A percentile compares a stretch with the other conserved stretches of the same genome.
These are phyloP conservation scores for Hymenoscyphus infarciens DNA, from an alignment of 2,329 filamentous ascomycete species.

Conservation along the genomic window DNA sequence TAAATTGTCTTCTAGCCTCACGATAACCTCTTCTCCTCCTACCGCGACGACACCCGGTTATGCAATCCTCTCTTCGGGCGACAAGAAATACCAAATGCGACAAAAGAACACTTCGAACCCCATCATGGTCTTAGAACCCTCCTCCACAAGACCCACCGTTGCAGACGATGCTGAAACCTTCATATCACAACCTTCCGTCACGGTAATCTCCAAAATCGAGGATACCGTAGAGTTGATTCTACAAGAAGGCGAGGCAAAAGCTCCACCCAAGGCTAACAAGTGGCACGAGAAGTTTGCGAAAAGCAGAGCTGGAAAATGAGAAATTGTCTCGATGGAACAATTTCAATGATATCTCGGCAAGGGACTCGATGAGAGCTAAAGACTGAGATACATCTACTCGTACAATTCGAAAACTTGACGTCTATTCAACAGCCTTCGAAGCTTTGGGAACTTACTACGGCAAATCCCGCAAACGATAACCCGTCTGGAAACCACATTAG, in stretches of 20 bases:
- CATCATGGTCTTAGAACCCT: conserved; percentile 52
- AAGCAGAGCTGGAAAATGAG: conserved; percentile 20
- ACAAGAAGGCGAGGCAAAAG: conserved; percentile 35
- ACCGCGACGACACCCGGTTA: conserved; percentile 38
- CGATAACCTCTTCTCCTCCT: conserved; percentile 38
- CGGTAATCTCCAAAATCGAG: conserved; percentile 53
- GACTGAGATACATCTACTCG: too few relatives aligned
- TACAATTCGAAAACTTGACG: not conserved
- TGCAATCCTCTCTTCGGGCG: conserved; percentile 50
- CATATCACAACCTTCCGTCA: conserved; percentile 40
- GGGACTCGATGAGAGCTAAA: too few relatives aligned
- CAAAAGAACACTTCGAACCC: conserved; percentile 67
- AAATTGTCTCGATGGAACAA: not conserved
- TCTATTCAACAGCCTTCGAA: not conserved
- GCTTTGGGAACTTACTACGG: not conserved
- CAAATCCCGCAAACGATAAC: not conserved
- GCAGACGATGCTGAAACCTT: conserved; percentile 24
- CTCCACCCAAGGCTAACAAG: conserved; percentile 41
- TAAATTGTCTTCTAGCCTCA: conserved; percentile 19
- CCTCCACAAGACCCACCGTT: conserved; percentile 22
- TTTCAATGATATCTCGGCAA: not conserved
- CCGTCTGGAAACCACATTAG: not conserved
- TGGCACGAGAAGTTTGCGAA: conserved; percentile 58
- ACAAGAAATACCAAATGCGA: conserved; percentile 54
- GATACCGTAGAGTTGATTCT: conserved; percentile 59